A percentile compares a stretch with the other conserved stretches of the same genome.
These are phyloP conservation scores for Penicillium frequentans DNA, from an alignment of 2,329 filamentous ascomycete genomes.

Conservation along the genomic window DNA sequence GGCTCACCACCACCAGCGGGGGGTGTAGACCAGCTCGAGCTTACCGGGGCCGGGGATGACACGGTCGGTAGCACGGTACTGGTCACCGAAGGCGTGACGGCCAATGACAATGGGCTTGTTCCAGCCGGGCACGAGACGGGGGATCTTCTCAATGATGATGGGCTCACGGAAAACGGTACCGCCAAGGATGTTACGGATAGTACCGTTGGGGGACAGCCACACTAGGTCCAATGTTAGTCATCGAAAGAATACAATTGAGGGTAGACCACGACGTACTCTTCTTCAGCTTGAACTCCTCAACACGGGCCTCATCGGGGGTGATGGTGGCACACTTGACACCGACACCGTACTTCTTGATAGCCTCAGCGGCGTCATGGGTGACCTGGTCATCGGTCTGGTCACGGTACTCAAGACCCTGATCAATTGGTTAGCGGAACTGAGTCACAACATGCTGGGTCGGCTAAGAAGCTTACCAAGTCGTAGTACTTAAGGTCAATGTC, in stretches of 20 bases:
- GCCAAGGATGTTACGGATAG: constrained; percentile 69
- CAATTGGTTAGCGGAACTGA: constrained; percentile 10
- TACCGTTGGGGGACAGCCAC: constrained; percentile 99
- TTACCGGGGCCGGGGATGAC: constrained; percentile 82
- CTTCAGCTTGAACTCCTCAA: constrained; percentile 98
- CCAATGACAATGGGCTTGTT: constrained; percentile 99
- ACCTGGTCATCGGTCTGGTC: constrained; percentile 96
- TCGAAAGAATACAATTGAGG: constrained; percentile 1
- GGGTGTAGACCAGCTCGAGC: constrained; percentile 93
- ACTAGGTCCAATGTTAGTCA: constrained; percentile 52
- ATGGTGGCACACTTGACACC: constrained; percentile 99
- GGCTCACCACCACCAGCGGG: constrained; percentile 75
- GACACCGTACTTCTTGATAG: constrained; percentile 98
- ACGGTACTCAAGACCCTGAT: constrained; percentile 79
- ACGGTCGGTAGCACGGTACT: constrained; percentile 94
- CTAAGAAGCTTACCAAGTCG: constrained; percentile 59
- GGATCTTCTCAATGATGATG: constrained; percentile 92
- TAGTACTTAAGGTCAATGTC: constrained; percentile 99
- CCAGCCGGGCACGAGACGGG: constrained; percentile 93
- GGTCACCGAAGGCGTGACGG: constrained; percentile 96
- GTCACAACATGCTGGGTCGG: background rate
- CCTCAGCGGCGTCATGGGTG: constrained; percentile 90
- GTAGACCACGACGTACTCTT: constrained; percentile 65
- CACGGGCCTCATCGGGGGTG: constrained; percentile 93
- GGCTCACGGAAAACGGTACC: constrained; percentile 99